A percentile compares a stretch with the other conserved stretches of the same genome.
Evolutionary conservation across 2,329 filamentous ascomycete genomes (phyloP).

Genomic region (Arthrobotrys conoides): DNA sequence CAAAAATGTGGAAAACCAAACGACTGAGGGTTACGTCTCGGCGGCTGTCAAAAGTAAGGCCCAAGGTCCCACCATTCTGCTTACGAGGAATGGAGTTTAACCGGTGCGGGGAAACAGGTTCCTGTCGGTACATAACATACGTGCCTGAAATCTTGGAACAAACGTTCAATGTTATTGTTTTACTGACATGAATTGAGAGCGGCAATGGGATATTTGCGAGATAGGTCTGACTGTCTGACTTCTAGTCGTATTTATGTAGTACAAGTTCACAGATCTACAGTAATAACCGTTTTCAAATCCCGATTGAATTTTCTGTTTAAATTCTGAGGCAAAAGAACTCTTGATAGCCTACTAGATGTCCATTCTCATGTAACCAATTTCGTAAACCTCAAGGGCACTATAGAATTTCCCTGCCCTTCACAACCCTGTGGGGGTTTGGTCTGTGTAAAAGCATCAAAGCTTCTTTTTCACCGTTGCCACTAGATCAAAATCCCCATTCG

Average conservation of each 20-base stretch:
- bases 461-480: conserved; percentile 38
- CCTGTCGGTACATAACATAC: conserved; percentile 23
- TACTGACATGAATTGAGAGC: background rate
- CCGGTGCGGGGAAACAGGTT: conserved; percentile 59
- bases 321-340: background rate
- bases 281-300: conserved; percentile 11
- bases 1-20: conserved; percentile 32
- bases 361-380: conserved; percentile 43
- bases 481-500: conserved; percentile 6
- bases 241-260: background rate
- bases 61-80: background rate
- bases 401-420: background rate
- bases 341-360: background rate
- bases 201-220: background rate
- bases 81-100: conserved; percentile 37
- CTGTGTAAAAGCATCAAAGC: conserved; percentile 6
- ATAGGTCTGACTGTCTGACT: background rate
- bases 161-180: background rate
- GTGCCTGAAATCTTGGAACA: conserved; percentile 23
- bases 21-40: conserved; percentile 43
- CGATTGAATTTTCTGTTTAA: background rate
- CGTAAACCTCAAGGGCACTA: conserved; percentile 34
- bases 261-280: background rate
- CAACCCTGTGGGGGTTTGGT: conserved; percentile 13
- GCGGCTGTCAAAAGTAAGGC: conserved; percentile 36